A percentile compares a stretch with the other conserved stretches of the same genome.
These are phyloP conservation scores for Aspergillus haitiensis DNA, from an alignment of 495 filamentous ascomycete species.

Conservation along the genomic window DNA sequence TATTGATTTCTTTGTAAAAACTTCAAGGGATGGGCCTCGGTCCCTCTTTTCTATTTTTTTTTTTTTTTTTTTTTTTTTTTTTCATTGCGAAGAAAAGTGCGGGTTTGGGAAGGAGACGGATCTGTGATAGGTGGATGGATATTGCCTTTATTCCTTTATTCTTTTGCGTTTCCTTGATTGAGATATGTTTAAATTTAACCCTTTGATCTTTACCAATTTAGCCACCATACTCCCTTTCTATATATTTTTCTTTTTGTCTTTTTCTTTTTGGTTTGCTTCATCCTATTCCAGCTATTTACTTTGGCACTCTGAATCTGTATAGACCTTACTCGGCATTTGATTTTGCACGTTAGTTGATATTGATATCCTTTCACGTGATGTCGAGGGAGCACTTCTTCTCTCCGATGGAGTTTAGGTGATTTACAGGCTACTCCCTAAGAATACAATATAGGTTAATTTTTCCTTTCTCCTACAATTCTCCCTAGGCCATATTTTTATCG, in stretches of 20 bases:
- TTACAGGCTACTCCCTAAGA: not conserved
- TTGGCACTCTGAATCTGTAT: not conserved
- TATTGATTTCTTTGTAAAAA: constrained; percentile 20
- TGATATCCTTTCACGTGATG: constrained; percentile 5
- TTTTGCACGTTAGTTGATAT: not conserved
- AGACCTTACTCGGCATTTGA: not conserved
- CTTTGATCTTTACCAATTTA: not conserved
- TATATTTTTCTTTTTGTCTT: not conserved
- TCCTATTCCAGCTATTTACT: not conserved
- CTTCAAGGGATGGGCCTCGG: constrained; percentile 6
- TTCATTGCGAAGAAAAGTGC: not conserved
- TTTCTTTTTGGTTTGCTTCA: constrained; percentile 18
- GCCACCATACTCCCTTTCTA: constrained; percentile 16
- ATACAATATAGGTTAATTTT: not conserved
- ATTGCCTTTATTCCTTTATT: constrained; percentile 1
- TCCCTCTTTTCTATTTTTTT: not conserved
- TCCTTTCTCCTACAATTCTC: constrained; percentile 6
- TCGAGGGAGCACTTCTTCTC: not conserved
- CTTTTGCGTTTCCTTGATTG: not conserved
- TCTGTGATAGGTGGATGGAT: constrained; percentile 3
- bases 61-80: not conserved
- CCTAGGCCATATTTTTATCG: not conserved
- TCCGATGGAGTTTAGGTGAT: not conserved
- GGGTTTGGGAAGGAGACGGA: constrained; percentile 5
- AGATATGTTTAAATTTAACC: not conserved